phyloP scores from a whole-genome alignment of 495 filamentous ascomycete genomes.

The Aspergillus panamensis region DNA sequence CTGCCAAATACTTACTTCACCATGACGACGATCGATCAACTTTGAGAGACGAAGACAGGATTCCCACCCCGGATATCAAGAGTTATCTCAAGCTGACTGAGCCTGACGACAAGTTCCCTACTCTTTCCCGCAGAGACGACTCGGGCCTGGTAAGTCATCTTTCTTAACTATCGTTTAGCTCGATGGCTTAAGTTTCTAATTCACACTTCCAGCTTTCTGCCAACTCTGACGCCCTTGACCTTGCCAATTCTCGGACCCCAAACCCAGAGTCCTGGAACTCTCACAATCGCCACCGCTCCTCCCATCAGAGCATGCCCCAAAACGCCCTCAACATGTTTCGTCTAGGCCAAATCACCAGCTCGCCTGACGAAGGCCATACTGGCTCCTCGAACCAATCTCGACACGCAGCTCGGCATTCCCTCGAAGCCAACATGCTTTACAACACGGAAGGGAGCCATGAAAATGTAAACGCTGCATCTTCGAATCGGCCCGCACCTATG shows the following conservation, averaged over 20 bases:
- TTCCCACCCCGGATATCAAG: constrained; percentile 61
- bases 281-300: constrained; percentile 69
- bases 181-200: constrained; percentile 14
- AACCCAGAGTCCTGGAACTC: constrained; percentile 61
- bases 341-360: constrained; percentile 30
- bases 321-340: constrained; percentile 47
- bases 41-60: constrained; percentile 46
- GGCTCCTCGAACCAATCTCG: constrained; percentile 24
- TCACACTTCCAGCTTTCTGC: constrained; percentile 62
- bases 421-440: constrained; percentile 51
- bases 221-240: constrained; percentile 75
- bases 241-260: constrained; percentile 69
- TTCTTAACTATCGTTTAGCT: background rate
- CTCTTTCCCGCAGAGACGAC: constrained; percentile 67
- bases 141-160: constrained; percentile 62
- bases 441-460: constrained; percentile 30
- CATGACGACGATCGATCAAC: constrained; percentile 65
- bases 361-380: constrained; percentile 22
- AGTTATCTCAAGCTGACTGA: constrained; percentile 69
- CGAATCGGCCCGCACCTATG: constrained; percentile 42
- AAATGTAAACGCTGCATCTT: constrained; percentile 22
- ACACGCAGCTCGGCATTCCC: constrained; percentile 47
- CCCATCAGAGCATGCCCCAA: constrained; percentile 77
- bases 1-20: constrained; percentile 76
- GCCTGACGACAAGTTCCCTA: constrained; percentile 79